phyloP scores from a whole-genome alignment of 164 flowering plant species.

The Chimonanthus salicifolius region DNA sequence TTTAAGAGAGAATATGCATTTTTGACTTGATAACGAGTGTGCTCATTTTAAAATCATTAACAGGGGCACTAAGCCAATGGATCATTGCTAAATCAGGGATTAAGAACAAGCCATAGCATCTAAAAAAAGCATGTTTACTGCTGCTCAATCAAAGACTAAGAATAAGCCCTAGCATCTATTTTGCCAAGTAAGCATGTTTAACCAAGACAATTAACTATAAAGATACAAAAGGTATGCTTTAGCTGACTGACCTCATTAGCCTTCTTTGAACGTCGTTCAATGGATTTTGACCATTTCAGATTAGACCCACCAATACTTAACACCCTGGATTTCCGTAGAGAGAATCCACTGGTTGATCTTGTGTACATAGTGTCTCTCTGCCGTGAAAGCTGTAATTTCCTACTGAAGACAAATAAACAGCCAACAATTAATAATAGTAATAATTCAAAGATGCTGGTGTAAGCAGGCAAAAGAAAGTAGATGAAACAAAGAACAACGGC shows the following conservation, averaged over 20 bases:
- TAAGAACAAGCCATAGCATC: background rate
- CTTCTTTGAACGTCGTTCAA: constrained; percentile 67
- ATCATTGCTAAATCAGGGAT: background rate
- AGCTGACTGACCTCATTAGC: constrained; percentile 65
- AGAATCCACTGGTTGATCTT: constrained; percentile 73
- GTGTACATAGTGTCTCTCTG: constrained; percentile 72
- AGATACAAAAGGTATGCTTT: background rate
- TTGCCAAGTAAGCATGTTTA: background rate
- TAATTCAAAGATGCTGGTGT: background rate
- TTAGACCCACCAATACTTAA: constrained; percentile 69
- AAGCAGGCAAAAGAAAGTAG: background rate
- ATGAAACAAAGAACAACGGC: background rate
- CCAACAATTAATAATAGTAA: background rate
- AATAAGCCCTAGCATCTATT: background rate
- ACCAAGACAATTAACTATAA: background rate
- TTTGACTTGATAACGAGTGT: too few relatives aligned
- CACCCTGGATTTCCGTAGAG: constrained; percentile 78
- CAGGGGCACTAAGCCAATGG: too few relatives aligned
- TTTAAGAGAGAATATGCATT: too few relatives aligned
- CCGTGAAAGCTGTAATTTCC: constrained; percentile 50
- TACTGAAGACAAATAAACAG: constrained; percentile 28
- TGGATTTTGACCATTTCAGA: constrained; percentile 96
- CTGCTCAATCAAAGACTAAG: background rate
- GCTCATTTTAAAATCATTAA: too few relatives aligned
- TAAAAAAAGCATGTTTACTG: background rate